Evolutionary conservation across 495 filamentous ascomycete species (phyloP).

Genomic region (Aspergillus bridgeri): DNA sequence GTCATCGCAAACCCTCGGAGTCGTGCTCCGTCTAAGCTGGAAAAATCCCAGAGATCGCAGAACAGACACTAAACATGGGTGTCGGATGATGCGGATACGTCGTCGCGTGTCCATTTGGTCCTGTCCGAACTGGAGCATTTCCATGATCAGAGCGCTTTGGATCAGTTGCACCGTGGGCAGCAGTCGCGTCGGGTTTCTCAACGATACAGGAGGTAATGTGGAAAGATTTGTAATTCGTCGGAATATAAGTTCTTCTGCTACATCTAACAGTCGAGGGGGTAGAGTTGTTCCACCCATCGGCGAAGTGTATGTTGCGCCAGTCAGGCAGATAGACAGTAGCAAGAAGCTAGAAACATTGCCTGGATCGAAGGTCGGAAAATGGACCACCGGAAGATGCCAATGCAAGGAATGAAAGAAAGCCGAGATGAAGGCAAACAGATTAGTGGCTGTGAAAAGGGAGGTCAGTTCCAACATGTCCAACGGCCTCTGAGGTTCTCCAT

Average conservation of each 20-base stretch:
- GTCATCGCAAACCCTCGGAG: slow-evolving; percentile 21
- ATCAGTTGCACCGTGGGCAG: slow-evolving; percentile 27
- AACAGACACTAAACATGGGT: slow-evolving; percentile 36
- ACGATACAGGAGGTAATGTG: background rate
- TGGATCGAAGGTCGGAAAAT: slow-evolving; percentile 39
- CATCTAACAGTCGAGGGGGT: slow-evolving; percentile 30
- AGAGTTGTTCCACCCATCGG: slow-evolving; percentile 21
- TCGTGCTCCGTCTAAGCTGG: slow-evolving; percentile 21
- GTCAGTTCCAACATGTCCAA: slow-evolving; percentile 26
- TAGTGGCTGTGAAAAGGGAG: slow-evolving; percentile 28
- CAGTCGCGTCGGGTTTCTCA: slow-evolving; percentile 11
- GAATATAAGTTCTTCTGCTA: slow-evolving; percentile 40
- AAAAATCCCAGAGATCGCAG: slow-evolving; percentile 35
- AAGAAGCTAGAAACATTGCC: slow-evolving; percentile 32
- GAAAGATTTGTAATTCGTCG: slow-evolving; percentile 26
- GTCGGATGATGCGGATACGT: slow-evolving; percentile 37
- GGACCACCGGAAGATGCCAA: slow-evolving; percentile 39
- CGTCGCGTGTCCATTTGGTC: slow-evolving; percentile 31
- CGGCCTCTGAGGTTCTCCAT: background rate
- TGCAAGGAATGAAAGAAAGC: slow-evolving; percentile 39
- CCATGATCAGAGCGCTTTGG: slow-evolving; percentile 37
- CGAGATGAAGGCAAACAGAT: slow-evolving; percentile 34
- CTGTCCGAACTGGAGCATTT: slow-evolving; percentile 40
- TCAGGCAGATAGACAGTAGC: slow-evolving; percentile 33
- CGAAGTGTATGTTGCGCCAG: slow-evolving; percentile 31